Evolutionary conservation across 2,329 filamentous ascomycete species (phyloP).

Genomic region (Metarhizium anisopliae): DNA sequence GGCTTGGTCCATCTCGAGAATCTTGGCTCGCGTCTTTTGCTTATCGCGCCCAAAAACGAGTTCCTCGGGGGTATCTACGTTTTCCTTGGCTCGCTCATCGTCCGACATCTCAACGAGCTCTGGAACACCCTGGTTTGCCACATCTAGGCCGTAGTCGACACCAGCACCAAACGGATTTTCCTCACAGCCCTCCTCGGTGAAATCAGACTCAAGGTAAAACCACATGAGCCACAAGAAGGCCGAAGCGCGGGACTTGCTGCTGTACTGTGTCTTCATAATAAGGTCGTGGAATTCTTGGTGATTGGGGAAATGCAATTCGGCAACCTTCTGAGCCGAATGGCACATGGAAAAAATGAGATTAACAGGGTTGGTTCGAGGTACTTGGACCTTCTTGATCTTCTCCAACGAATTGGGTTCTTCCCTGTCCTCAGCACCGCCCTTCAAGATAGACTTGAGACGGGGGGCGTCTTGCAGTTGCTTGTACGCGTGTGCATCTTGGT

Average conservation of each 20-base stretch:
- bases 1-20: constrained; percentile 66
- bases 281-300: constrained; percentile 91
- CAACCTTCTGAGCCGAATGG: constrained; percentile 81
- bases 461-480: constrained; percentile 97
- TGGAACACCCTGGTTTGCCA: constrained; percentile 63
- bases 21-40: constrained; percentile 64
- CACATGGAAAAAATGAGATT: constrained; percentile 95
- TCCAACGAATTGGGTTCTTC: constrained; percentile 75
- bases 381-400: constrained; percentile 58
- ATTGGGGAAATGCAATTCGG: constrained; percentile 81
- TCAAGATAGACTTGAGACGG: constrained; percentile 90
- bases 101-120: constrained; percentile 54
- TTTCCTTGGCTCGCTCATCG: constrained; percentile 59
- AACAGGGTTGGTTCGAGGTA: constrained; percentile 85
- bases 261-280: constrained; percentile 80
- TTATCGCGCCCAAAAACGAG: constrained; percentile 63
- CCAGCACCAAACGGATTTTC: constrained; percentile 82
- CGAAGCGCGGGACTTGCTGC: constrained; percentile 71
- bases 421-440: constrained; percentile 88
- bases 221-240: constrained; percentile 98
- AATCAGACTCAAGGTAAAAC: constrained; percentile 97
- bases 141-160: constrained; percentile 54
- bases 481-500: constrained; percentile 91
- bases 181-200: constrained; percentile 75
- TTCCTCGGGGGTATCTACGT: constrained; percentile 65